Percentiles rank a stretch among this genome's conserved stretches.
These are phyloP conservation scores for Fistulinella cinereoalba DNA, from an alignment of 1,284 basidiomycete species.

Conservation along the genomic window DNA sequence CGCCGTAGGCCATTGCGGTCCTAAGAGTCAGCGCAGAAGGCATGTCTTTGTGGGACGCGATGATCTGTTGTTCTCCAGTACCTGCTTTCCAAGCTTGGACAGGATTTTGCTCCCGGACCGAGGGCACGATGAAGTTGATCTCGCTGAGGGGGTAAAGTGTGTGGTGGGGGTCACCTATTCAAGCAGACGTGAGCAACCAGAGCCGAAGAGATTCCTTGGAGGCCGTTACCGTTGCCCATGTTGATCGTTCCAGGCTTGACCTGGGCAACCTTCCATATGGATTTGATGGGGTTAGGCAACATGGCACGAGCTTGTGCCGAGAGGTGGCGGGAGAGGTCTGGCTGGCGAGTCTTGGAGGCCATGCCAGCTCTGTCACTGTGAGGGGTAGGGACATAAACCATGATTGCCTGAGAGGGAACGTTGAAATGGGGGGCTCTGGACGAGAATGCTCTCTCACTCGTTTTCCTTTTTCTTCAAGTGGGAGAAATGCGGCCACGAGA, in stretches of 20 bases:
- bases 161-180: constrained; percentile 29
- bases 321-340: constrained; percentile 30
- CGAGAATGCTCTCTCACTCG: not conserved
- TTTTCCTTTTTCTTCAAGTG: constrained; percentile 21
- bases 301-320: constrained; percentile 31
- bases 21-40: constrained; percentile 29
- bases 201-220: not conserved
- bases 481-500: not conserved
- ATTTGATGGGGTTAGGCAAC: constrained; percentile 32
- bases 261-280: constrained; percentile 34
- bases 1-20: constrained; percentile 32
- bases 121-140: constrained; percentile 33
- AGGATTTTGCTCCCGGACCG: constrained; percentile 25
- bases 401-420: no score
- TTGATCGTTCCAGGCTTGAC: constrained; percentile 36
- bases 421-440: not conserved
- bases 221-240: constrained; percentile 31
- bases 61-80: constrained; percentile 25
- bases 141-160: constrained; percentile 28
- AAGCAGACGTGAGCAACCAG: constrained; percentile 2
- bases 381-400: constrained; percentile 27
- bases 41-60: constrained; percentile 29
- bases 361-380: constrained; percentile 12
- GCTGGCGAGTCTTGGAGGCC: constrained; percentile 25
- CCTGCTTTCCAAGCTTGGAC: constrained; percentile 29